Base-by-base conservation (phyloP, 1,284 basidiomycete genomes). In the Cutaneotrichosporon mucoides region DNA sequence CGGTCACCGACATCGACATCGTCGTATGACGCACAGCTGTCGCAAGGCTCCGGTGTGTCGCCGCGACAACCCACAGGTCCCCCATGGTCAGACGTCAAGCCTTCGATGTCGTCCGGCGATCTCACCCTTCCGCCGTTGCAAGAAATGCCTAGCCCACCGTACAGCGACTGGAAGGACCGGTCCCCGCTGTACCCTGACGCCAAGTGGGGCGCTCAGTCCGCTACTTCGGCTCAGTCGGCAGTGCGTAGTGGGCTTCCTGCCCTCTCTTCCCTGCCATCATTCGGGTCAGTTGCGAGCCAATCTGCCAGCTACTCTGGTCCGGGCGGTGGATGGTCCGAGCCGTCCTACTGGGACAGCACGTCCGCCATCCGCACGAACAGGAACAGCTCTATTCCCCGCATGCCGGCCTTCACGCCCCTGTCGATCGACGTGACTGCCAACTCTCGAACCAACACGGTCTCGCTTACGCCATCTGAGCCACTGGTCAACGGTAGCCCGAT, bases 111-210 rank as follows among this genome's bases (percentile, higher is more conserved):
- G 15, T 51, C 45, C 5, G 49, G 55, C 13, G 53, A 48, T 11
- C 16, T 56, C 45, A 60, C 59, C 1, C 43, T 64, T 1, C 59
- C 59, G 3, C 62, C 57, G 16, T 47, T 64, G 12, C 62, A 61
- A 40, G 62, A 61, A 12, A 49, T 48, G 8, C 56, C 50, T 4
- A 49, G 43, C 9, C 13, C 55, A 8, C 24, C 57, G 34, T 62
- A 56, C 42, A 40, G 13, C 33, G 56, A 63, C 34, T 63, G 62
- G 62, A 56, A 59, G 42, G 55, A 57, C 24, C 51, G 60, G 6
- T 24, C 55, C 2, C 35, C 13, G 4, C 35, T 51, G 4, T 60
- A 60, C 55, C 44, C 44, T 35, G 54, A 60, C 11, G 15, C 50
- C 15, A 56, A 56, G 12, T 57, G 53, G 56, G 56, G 43, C n/a